Evolutionary conservation across 2,329 filamentous ascomycete genomes (phyloP).

Genomic region (Zymoseptoria passerinii): DNA sequence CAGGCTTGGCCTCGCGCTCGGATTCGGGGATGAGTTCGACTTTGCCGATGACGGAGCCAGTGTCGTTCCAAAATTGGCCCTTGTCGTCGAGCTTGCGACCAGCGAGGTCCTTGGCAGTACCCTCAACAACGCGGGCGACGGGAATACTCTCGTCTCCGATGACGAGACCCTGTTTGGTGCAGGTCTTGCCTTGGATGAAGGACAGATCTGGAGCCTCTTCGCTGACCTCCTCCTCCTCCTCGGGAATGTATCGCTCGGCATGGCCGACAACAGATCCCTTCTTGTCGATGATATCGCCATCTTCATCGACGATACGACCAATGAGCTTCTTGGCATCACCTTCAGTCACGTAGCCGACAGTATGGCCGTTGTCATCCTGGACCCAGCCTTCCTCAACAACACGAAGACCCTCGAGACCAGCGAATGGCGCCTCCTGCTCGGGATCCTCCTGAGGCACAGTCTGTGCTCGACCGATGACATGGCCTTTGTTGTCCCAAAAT

Average conservation of each 20-base stretch:
- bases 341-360: constrained; percentile 41
- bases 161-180: constrained; percentile 45
- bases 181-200: constrained; percentile 37
- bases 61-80: constrained; percentile 63
- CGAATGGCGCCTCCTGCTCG: constrained; percentile 43
- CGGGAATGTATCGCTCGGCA: constrained; percentile 50
- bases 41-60: constrained; percentile 60
- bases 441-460: constrained; percentile 39
- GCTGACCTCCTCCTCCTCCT: constrained; percentile 53
- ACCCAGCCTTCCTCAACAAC: constrained; percentile 44
- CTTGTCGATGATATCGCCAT: constrained; percentile 47
- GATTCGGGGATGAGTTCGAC: constrained; percentile 61
- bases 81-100: constrained; percentile 65
- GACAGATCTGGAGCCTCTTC: constrained; percentile 38
- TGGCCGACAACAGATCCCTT: constrained; percentile 46
- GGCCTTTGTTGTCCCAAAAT: constrained; percentile 48
- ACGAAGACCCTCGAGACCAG: constrained; percentile 43
- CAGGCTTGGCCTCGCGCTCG: constrained; percentile 47
- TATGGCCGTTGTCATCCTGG: constrained; percentile 44
- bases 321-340: constrained; percentile 45
- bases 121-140: constrained; percentile 59
- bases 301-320: constrained; percentile 43
- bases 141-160: constrained; percentile 44
- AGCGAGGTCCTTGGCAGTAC: constrained; percentile 53
- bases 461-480: constrained; percentile 44